Evolutionary conservation across 352 stramenopile genomes (phyloP).

Genomic region (Phytophthora tentaculata): DNA sequence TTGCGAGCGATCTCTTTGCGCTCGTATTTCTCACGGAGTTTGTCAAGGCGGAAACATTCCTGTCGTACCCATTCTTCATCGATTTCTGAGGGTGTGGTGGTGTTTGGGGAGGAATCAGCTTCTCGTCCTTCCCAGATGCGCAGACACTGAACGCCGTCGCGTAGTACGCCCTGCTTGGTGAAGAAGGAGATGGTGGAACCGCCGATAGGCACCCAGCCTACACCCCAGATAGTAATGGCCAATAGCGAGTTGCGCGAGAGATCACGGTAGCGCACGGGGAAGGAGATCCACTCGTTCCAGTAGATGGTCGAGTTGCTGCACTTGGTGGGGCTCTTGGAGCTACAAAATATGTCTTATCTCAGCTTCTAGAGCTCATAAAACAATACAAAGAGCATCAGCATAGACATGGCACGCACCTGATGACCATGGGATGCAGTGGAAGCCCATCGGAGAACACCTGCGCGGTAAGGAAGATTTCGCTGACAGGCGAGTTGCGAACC

Average conservation of each 20-base stretch:
- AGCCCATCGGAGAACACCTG: constrained; percentile 88
- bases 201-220: constrained; percentile 81
- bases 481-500: constrained; percentile 82
- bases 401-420: constrained; percentile 47
- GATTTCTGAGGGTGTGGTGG: constrained; percentile 74
- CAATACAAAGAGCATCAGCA: not conserved
- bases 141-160: constrained; percentile 89
- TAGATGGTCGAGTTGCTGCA: constrained; percentile 88
- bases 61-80: constrained; percentile 76
- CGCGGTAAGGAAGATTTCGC: constrained; percentile 89
- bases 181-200: constrained; percentile 91
- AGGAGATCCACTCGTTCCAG: constrained; percentile 90
- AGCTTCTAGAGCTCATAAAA: constrained; percentile 1
- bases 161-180: constrained; percentile 81
- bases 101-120: constrained; percentile 70
- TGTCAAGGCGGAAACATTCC: constrained; percentile 86
- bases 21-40: constrained; percentile 90
- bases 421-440: constrained; percentile 82
- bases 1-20: constrained; percentile 86
- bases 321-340: constrained; percentile 85
- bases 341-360: constrained; percentile 22
- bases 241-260: constrained; percentile 87
- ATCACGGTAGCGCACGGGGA: constrained; percentile 87
- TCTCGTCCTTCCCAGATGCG: constrained; percentile 78
- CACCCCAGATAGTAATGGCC: constrained; percentile 86